Conservation (phyloP, 1,139 yeast genomes). For the Pichia sp. region DNA sequence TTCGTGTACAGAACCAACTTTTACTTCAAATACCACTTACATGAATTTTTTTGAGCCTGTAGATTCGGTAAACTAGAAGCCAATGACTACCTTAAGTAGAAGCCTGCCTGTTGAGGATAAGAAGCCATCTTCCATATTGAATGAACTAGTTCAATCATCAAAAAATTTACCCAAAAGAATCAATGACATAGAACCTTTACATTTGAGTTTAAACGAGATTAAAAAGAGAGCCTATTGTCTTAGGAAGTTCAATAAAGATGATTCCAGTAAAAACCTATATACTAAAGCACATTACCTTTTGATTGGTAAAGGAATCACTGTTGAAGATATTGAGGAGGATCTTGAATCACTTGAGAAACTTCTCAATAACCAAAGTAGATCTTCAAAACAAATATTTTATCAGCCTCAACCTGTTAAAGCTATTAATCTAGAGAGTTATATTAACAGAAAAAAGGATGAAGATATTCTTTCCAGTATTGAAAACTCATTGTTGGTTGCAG, state of each 20-base stretch:
- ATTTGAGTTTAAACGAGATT: conserved; percentile 70
- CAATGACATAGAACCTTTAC: conserved; percentile 63
- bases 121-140: conserved; percentile 27
- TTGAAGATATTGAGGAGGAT: conserved; percentile 55
- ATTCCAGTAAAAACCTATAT: conserved; percentile 36
- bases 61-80: too few relatives aligned
- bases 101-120: neutral
- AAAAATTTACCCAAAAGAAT: conserved; percentile 59
- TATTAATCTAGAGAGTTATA: conserved; percentile 45
- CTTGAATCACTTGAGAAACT: neutral
- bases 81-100: conserved; percentile 5
- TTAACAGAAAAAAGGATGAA: conserved; percentile 71
- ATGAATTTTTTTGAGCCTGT: too few relatives aligned
- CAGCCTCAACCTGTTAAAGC: conserved; percentile 1
- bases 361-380: neutral
- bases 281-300: conserved; percentile 87
- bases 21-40: too few relatives aligned
- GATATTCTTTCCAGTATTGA: conserved; percentile 79
- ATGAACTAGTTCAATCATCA: conserved; percentile 66
- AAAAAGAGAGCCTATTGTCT: conserved; percentile 60
- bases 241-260: conserved; percentile 36
- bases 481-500: conserved; percentile 65
- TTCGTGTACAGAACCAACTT: too few relatives aligned
- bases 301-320: conserved; percentile 84
- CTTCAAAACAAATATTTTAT: neutral